Conservation (phyloP, 2,329 filamentous ascomycete genomes). For the Aureobasidium sp. region DNA sequence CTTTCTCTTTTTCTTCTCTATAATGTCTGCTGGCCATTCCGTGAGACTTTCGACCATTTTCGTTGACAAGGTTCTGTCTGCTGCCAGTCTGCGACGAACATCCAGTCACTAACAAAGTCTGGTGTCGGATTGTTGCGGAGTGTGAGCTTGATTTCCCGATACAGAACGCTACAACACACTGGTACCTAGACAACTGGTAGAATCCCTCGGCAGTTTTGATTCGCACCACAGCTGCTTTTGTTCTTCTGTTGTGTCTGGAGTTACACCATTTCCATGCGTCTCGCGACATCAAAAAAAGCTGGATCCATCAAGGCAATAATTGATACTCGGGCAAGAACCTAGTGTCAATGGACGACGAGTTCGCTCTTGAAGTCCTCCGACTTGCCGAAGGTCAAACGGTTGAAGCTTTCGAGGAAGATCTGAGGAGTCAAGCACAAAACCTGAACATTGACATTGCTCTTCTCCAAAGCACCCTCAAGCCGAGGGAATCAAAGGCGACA, state of each 20-base stretch:
- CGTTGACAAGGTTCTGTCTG: neutral
- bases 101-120: neutral
- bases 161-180: slow-evolving; percentile 8
- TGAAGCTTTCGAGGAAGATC: slow-evolving; percentile 23
- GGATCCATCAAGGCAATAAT: neutral
- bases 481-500: neutral
- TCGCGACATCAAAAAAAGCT: neutral
- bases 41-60: neutral
- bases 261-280: neutral
- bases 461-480: slow-evolving; percentile 3
- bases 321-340: neutral
- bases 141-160: neutral
- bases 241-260: neutral
- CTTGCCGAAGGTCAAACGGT: slow-evolving; percentile 25
- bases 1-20: slow-evolving; percentile 7
- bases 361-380: slow-evolving; percentile 25
- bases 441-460: slow-evolving; percentile 21
- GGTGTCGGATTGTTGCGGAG: slow-evolving; percentile 2
- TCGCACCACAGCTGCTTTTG: neutral
- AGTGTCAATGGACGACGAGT: slow-evolving; percentile 18
- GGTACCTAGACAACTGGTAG: neutral
- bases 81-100: neutral
- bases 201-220: neutral
- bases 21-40: neutral
- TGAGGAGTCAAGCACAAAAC: slow-evolving; percentile 24